Base-by-base conservation (phyloP, 1,284 basidiomycete genomes). In the Cerrena zonata region DNA sequence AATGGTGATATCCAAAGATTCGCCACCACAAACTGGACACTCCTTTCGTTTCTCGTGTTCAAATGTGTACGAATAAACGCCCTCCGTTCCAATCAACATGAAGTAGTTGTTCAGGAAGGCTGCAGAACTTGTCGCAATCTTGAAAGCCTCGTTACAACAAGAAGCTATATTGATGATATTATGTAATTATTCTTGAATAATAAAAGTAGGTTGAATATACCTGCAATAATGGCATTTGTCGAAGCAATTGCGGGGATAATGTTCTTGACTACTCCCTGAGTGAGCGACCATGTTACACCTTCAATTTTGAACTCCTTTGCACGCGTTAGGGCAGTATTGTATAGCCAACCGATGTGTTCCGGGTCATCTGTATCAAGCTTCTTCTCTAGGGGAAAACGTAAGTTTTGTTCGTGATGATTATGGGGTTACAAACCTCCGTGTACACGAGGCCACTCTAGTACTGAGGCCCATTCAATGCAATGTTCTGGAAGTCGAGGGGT, bases 391-490 rank as follows among this genome's bases (percentile, higher is more conserved):
- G 44, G 30, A 25, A 15, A 21, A 40, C 39, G 42, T 7, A 48
- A 37, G 42, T 47, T 23, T 25, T 37, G 13, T 44, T 23, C 39
- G 27, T 2, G 41, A 22, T 3, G 24, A 40, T 5, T 26, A 22
- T 36, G 4, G 27, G 10, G 39, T 41, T 56, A 34, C 73, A 51
- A 50, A 92, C 93, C 91, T 67, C 88, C 89, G 60, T 90, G 86
- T 1, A 93, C 83, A 30, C 84, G 82, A 3, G 95, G 95, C 96
- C 96, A 99, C 69, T 99, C 94, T 30, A 99, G 76, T n/a, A 99
- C 94, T 44, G 91, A 94, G 0, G 96, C 96, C 95, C 96, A 99
- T 70, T 99, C 96, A 64, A 99, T 98, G 65, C 96, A 99, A 66
- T 99, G 96, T 67, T 99, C 96, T 2, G 96, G 96, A 26, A 99